Evolutionary conservation across 2,329 filamentous ascomycete genomes (phyloP).

Genomic region (Alternaria gansuensis): DNA sequence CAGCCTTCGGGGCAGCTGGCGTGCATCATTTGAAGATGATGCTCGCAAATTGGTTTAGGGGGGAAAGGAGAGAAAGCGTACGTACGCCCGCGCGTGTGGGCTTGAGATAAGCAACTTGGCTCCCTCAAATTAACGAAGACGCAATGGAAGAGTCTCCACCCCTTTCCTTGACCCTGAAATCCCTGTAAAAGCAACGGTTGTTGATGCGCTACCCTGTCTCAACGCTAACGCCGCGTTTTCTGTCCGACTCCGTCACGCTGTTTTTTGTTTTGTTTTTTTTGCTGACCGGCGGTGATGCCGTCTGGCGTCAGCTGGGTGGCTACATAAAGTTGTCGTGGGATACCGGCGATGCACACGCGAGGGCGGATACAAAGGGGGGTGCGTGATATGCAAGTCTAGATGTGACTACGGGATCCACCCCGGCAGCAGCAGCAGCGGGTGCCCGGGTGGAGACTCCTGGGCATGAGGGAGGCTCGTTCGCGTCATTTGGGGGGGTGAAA

Average conservation of each 20-base stretch:
- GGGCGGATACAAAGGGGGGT: constrained; percentile 24
- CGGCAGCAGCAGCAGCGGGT: background rate
- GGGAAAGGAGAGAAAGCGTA: background rate
- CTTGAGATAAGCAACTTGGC: background rate
- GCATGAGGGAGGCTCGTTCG: constrained; percentile 21
- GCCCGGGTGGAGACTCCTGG: constrained; percentile 6
- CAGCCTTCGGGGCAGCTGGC: constrained; percentile 4
- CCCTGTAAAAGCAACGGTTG: background rate
- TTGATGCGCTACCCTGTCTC: background rate
- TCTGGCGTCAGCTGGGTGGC: constrained; percentile 12
- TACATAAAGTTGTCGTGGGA: constrained; percentile 5
- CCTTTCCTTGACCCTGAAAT: background rate
- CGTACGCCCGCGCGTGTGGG: constrained; percentile 1
- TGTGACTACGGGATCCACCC: constrained; percentile 13
- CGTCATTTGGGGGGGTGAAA: constrained; percentile 33
- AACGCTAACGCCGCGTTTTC: constrained; percentile 4
- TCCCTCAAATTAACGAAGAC: constrained; percentile 6
- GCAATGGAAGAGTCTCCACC: background rate
- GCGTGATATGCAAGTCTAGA: constrained; percentile 16
- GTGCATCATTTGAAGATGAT: constrained; percentile 7
- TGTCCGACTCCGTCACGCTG: constrained; percentile 1
- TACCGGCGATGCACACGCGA: constrained; percentile 8
- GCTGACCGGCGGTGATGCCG: background rate
- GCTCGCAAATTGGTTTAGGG: constrained; percentile 5
- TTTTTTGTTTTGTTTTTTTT: background rate